Base-by-base conservation (phyloP, 2,329 filamentous ascomycete species). In the Penicillium rolfsii region DNA sequence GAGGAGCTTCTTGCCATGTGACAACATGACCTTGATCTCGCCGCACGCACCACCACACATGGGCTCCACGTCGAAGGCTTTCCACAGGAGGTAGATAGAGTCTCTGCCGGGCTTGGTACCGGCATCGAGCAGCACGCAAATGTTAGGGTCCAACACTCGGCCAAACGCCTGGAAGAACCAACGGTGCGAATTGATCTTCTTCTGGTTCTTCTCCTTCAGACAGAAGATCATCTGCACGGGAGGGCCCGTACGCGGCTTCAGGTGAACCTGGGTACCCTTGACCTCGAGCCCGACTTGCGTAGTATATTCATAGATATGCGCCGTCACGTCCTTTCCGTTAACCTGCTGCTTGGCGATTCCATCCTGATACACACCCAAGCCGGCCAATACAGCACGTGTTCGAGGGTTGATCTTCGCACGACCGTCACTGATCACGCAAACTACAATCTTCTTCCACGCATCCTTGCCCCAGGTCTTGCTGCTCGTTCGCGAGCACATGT, bases 151-250 rank as follows among this genome's bases (percentile, higher is more conserved):
- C 48, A 99, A 80, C 3, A 98, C 91, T 24, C 89, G 87, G 35
- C 95, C 95, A 75, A 99, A 99, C 0, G 94, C 95, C 69, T 96
- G 90, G 84, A 99, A 99, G 81, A 99, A 98, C 95, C 95, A 99
- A 75, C 95, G 85, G 77, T 99, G 95, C 0, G 95, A 98, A 76
- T 99, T 99, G 85, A 99, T 99, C 84, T 99, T 99, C 83, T 99
- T 99, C 81, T 97, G 93, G 75, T 99, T 99, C 86, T 97, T 98
- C 75, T 99, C 95, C 82, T 99, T 99, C 63, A 99, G 79, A 76
- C 95, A 99, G 82, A 99, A 99, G 4, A 99, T 86, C 82, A 99
- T 90, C 80, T 99, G 95, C 2, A 99, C 91, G 0, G 95, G 94
- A 64, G 95, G 93, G 62, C 90, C 86, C 5, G 84, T 90, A 72